Base-by-base conservation (phyloP, 305 asterid genomes). In the Stenogyne calaminthoides region DNA sequence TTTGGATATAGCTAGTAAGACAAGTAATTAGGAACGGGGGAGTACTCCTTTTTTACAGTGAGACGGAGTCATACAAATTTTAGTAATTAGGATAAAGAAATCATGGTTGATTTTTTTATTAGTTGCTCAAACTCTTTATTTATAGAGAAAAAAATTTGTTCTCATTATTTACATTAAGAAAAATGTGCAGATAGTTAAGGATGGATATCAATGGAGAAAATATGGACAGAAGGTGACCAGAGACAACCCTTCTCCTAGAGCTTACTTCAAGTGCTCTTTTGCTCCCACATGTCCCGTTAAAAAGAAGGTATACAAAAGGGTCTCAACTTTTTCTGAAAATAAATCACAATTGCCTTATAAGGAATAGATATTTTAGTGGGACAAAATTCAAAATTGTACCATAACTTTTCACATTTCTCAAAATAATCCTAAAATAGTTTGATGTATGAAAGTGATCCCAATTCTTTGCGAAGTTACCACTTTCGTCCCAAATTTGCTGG, bases 121-220 rank as follows among this genome's bases (percentile, higher is more conserved):
- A 6, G 8, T 59, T 29, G 56, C 7, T 29, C 22, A 25, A 27
- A 49, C 10, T 36, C 4, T 6, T 15, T 29, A 6, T 59, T 29
- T 12, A 27, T 0, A 5, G 36, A 14, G 16, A 14, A 46, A 46
- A 19, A 14, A 14, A 1, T 5, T 14, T 46, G 19, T 14, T 46
- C 0, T 14, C 19, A 14, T 46, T 46, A 46, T 46, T 46, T 3
- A 46, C 54, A 46, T 34, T 2, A 6, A 32, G 5, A 29, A 25
- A 29, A 58, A 11, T 66, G 12, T 83, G 64, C 87, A 93, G 98
- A 77, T 84, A 76, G 98, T 94, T 19, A 88, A 88, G 68, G 97
- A 95, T 85, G 98, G 97, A 19, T 92, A 88, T 62, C 98, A 92
- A 58, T 95, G 99, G 99, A 92, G 99, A 88, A 95, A 95, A 77